Conservation (phyloP, 208 protist species). For the Leptomonas pyrrhocoris region DNA sequence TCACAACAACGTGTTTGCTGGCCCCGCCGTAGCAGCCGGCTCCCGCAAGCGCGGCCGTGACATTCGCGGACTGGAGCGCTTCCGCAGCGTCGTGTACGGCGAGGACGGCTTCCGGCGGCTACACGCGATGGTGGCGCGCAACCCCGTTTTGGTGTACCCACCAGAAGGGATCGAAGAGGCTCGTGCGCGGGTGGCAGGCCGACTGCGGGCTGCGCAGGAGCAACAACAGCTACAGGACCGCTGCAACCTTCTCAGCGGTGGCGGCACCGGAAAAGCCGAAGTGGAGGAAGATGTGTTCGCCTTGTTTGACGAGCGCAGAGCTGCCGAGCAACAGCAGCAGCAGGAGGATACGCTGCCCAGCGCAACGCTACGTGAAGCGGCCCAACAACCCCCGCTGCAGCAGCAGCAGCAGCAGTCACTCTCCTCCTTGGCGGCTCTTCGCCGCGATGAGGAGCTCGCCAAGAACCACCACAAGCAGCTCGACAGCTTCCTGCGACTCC, state of each 20-base stretch:
- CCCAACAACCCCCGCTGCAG: neutral
- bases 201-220: neutral
- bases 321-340: constrained; percentile 6
- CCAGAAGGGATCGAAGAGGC: constrained; percentile 67
- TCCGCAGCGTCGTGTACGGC: constrained; percentile 73
- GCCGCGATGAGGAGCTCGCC: constrained; percentile 34
- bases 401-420: neutral
- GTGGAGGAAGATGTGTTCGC: constrained; percentile 29
- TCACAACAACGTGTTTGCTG: neutral
- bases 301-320: constrained; percentile 35
- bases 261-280: neutral
- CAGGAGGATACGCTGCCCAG: neutral
- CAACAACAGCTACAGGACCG: constrained; percentile 13
- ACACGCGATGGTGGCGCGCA: constrained; percentile 77
- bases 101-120: constrained; percentile 74
- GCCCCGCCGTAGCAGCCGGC: constrained; percentile 29
- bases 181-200: constrained; percentile 29
- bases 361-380: no score
- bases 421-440: neutral
- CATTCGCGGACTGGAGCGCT: constrained; percentile 68
- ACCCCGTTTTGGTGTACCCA: constrained; percentile 84
- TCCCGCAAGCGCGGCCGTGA: constrained; percentile 77
- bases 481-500: constrained; percentile 65
- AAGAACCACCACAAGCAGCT: constrained; percentile 81
- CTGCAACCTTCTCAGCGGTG: neutral